A percentile compares a stretch with the other conserved stretches of the same genome.
phyloP scores from a whole-genome alignment of 2,329 filamentous ascomycete genomes.

The Mycogone perniciosa region DNA sequence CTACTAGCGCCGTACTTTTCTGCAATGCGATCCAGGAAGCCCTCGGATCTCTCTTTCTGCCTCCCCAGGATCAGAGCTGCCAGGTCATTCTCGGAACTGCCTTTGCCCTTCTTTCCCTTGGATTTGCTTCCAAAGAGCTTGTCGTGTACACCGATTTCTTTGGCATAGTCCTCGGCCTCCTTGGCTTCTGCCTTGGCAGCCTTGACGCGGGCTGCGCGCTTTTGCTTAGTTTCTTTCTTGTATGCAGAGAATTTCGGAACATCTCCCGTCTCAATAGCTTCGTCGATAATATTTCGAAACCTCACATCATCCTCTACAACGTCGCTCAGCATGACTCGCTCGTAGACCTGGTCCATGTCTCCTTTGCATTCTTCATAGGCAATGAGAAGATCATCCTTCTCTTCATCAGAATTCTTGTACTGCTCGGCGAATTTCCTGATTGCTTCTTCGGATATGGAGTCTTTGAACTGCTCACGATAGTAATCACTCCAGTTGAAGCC shows the following conservation, averaged over 20 bases:
- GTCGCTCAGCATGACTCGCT: conserved; percentile 79
- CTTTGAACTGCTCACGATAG: conserved; percentile 76
- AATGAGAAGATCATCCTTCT: conserved; percentile 67
- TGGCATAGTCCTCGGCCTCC: conserved; percentile 69
- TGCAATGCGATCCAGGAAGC: conserved; percentile 67
- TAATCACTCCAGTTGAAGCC: conserved; percentile 89
- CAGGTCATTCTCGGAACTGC: conserved; percentile 47
- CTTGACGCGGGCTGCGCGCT: conserved; percentile 52
- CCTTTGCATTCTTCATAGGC: conserved; percentile 71
- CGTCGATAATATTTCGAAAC: conserved; percentile 73
- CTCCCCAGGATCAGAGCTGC: conserved; percentile 69
- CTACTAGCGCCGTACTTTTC: conserved; percentile 60
- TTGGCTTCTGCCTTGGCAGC: conserved; percentile 59
- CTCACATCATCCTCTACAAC: conserved; percentile 78
- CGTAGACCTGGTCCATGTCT: conserved; percentile 70
- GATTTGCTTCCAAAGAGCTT: conserved; percentile 51
- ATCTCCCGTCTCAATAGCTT: conserved; percentile 65
- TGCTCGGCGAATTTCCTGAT: conserved; percentile 69
- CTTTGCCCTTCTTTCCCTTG: conserved; percentile 41
- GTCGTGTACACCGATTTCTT: conserved; percentile 68
- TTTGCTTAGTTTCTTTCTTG: conserved; percentile 63
- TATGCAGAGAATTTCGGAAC: conserved; percentile 64
- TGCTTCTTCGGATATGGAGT: conserved; percentile 65
- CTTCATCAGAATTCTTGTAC: conserved; percentile 84
- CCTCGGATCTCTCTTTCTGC: conserved; percentile 54